Evolutionary conservation across 768 basidiomycete genomes (phyloP).

Genomic region (Leccinum ochraceum): DNA sequence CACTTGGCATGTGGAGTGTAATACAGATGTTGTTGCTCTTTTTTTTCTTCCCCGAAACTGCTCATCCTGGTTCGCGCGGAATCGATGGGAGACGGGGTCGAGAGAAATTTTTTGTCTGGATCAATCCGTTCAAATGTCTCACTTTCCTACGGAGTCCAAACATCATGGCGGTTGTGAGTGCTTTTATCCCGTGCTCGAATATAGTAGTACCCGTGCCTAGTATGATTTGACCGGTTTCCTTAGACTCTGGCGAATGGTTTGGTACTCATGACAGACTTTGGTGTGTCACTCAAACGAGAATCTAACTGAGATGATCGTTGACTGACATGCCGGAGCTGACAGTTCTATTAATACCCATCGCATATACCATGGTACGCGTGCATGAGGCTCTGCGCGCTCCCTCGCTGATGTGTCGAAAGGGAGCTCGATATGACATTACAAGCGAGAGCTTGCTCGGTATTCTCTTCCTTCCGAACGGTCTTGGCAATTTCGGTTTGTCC

Average conservation of each 20-base stretch:
- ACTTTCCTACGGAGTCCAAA: slow-evolving; percentile 59
- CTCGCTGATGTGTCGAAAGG: slow-evolving; percentile 39
- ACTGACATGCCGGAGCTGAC: neutral
- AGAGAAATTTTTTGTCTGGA: slow-evolving; percentile 37
- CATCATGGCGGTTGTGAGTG: slow-evolving; percentile 52
- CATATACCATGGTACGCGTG: slow-evolving; percentile 61
- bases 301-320: neutral
- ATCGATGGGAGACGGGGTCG: slow-evolving; percentile 44
- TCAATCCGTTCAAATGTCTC: slow-evolving; percentile 62
- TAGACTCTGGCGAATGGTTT: slow-evolving; percentile 44
- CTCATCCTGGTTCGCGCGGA: slow-evolving; percentile 57
- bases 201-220: neutral
- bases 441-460: slow-evolving; percentile 27
- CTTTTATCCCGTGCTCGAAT: neutral
- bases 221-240: slow-evolving; percentile 9
- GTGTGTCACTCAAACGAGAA: slow-evolving; percentile 26
- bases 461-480: slow-evolving; percentile 28
- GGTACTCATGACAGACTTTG: slow-evolving; percentile 29
- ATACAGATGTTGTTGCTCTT: slow-evolving; percentile 41
- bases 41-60: slow-evolving; percentile 63
- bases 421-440: slow-evolving; percentile 34
- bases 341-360: slow-evolving; percentile 57
- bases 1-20: slow-evolving; percentile 43
- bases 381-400: neutral
- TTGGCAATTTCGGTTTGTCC: slow-evolving; percentile 28